phyloP scores from a whole-genome alignment of 768 basidiomycete genomes.

The Mycena leptocephala region DNA sequence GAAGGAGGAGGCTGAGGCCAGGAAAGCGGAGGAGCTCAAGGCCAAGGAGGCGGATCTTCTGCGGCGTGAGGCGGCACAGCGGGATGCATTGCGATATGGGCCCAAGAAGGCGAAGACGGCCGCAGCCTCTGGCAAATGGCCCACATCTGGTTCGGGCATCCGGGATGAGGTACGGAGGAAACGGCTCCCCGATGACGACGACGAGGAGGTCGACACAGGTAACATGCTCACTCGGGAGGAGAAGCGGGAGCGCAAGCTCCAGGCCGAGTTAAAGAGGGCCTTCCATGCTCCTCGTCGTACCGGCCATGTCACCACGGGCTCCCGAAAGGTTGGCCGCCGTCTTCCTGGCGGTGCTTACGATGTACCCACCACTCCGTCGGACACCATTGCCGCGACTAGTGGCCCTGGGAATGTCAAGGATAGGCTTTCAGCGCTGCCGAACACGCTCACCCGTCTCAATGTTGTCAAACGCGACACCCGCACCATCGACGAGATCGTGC shows the following conservation, averaged over 20 bases:
- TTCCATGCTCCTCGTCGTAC: conserved; percentile 61
- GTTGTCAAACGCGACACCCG: conserved; percentile 83
- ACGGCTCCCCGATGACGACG: conserved; percentile 57
- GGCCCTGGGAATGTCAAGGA: conserved; percentile 72
- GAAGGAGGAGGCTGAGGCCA: conserved; percentile 67
- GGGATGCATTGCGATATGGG: conserved; percentile 74
- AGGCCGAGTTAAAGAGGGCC: conserved; percentile 67
- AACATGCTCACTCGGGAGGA: conserved; percentile 83
- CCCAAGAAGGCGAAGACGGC: conserved; percentile 70
- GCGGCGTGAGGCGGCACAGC: conserved; percentile 75
- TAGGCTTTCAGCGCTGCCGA: conserved; percentile 76
- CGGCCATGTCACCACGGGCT: conserved; percentile 50
- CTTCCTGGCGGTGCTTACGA: conserved; percentile 80
- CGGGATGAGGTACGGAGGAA: conserved; percentile 58
- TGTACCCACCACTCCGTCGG: conserved; percentile 52
- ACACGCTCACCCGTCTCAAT: conserved; percentile 82
- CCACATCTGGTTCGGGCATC: conserved; percentile 56
- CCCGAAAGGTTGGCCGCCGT: conserved; percentile 64
- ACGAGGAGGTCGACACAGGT: conserved; percentile 58
- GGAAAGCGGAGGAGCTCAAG: conserved; percentile 62
- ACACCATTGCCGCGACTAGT: conserved; percentile 39
- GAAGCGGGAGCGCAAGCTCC: conserved; percentile 76
- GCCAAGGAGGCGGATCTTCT: conserved; percentile 65
- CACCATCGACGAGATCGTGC: conserved; percentile 87
- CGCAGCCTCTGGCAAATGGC: conserved; percentile 54